A percentile compares a stretch with the other conserved stretches of the same genome.
These are phyloP conservation scores for Epichloe hybrida DNA, from an alignment of 2,329 filamentous ascomycete genomes.

Conservation along the genomic window DNA sequence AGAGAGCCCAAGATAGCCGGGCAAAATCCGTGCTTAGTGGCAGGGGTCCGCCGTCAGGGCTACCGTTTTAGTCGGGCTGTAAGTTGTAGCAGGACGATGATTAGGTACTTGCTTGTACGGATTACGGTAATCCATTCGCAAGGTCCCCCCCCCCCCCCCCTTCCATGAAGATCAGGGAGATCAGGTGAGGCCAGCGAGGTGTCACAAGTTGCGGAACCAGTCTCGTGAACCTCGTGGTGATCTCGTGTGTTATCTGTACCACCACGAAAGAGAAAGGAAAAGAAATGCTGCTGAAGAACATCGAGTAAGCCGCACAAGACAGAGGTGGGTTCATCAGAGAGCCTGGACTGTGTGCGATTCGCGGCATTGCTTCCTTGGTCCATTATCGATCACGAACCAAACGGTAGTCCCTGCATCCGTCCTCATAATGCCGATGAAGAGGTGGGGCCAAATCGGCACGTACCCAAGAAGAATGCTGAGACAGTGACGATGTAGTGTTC, in stretches of 20 bases:
- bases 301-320: neutral
- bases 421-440: slow-evolving; percentile 1
- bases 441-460: neutral
- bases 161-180: neutral
- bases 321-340: neutral
- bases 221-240: neutral
- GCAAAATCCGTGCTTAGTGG: neutral
- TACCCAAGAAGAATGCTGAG: neutral
- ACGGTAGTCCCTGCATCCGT: neutral
- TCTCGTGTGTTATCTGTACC: neutral
- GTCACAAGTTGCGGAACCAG: neutral
- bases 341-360: neutral
- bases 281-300: neutral
- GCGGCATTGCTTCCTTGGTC: neutral
- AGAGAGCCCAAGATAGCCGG: neutral
- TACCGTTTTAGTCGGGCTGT: too few relatives aligned
- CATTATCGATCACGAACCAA: neutral
- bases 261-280: neutral
- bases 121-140: neutral
- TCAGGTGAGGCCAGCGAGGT: neutral
- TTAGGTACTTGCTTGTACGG: neutral
- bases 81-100: too few relatives aligned
- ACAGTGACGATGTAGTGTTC: neutral
- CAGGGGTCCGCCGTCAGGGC: too few relatives aligned
- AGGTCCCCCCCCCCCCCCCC: neutral